These are phyloP conservation scores for Crithidia bombi DNA, from an alignment of 208 protist genomes.

Conservation along the genomic window DNA sequence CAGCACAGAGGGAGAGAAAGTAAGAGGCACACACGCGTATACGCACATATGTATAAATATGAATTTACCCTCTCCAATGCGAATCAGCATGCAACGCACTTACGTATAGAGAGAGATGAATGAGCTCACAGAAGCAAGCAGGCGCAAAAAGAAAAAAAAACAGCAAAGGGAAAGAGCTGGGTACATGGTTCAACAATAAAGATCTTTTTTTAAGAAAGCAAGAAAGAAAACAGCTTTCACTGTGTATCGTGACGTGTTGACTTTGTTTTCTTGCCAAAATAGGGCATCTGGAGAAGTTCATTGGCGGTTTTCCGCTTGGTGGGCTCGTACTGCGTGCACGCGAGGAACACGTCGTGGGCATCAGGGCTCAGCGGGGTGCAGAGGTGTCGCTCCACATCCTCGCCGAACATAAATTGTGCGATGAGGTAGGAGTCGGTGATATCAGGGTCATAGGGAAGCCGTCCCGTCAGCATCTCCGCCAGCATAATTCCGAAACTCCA, in stretches of 20 bases:
- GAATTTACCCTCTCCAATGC: too few species aligned
- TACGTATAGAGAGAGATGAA: too few species aligned
- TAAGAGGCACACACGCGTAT: too few species aligned
- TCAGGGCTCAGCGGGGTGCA: slow-evolving; percentile 33
- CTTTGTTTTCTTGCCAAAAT: slow-evolving; percentile 29
- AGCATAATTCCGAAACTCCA: slow-evolving; percentile 89
- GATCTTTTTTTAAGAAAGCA: background rate
- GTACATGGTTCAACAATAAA: too few species aligned
- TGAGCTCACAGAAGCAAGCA: too few species aligned
- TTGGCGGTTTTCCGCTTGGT: slow-evolving; percentile 46
- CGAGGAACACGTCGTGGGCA: slow-evolving; percentile 48
- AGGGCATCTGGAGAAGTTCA: slow-evolving; percentile 53
- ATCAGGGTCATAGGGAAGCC: slow-evolving; percentile 48
- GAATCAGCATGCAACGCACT: too few species aligned
- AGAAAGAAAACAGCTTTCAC: slow-evolving; percentile 1
- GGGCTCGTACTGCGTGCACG: slow-evolving; percentile 49
- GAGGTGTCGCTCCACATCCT: slow-evolving; percentile 40
- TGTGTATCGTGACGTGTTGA: background rate
- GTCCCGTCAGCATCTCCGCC: slow-evolving; percentile 63
- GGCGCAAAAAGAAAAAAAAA: too few species aligned
- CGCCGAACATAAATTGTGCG: slow-evolving; percentile 41
- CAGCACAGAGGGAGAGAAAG: too few species aligned
- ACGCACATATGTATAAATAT: too few species aligned
- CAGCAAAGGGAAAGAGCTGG: too few species aligned
- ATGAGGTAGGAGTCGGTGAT: slow-evolving; percentile 44